phyloP scores from a whole-genome alignment of 2,329 filamentous ascomycete genomes.

The Colletotrichum sp. region DNA sequence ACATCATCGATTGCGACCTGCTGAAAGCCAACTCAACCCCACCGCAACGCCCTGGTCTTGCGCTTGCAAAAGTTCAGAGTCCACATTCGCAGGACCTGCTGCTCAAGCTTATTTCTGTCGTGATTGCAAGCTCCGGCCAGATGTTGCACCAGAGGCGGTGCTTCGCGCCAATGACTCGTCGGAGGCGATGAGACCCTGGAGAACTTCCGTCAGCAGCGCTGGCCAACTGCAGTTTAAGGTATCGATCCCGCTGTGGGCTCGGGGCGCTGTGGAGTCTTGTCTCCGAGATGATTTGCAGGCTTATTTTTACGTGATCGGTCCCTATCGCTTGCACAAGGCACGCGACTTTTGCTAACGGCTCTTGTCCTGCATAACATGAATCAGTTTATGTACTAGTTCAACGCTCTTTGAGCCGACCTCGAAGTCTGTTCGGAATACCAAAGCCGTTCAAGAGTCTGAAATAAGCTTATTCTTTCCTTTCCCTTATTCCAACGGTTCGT shows the following conservation, averaged over 20 bases:
- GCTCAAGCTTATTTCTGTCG: not conserved
- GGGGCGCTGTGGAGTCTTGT: not conserved
- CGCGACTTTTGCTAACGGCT: not conserved
- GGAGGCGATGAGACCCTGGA: not conserved
- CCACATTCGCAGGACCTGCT: not conserved
- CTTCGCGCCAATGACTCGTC: not conserved
- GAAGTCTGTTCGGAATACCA: not conserved
- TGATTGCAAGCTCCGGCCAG: not conserved
- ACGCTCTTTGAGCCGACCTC: not conserved
- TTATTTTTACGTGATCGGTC: not conserved
- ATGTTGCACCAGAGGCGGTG: not conserved
- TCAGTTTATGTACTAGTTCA: not conserved
- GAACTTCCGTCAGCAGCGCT: not conserved
- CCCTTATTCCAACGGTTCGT: not conserved
- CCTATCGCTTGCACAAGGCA: not conserved
- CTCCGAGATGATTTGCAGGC: not conserved
- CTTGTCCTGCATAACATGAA: not conserved
- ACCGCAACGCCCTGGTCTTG: not conserved
- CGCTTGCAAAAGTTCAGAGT: not conserved
- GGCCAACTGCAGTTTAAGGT: conserved; percentile 10
- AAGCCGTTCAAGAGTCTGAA: not conserved
- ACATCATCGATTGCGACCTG: not conserved
- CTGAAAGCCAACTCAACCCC: not conserved
- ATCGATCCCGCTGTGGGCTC: not conserved
- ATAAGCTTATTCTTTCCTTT: not conserved